Base-by-base conservation (phyloP, 495 filamentous ascomycete genomes). In the Neurospora sp. region DNA sequence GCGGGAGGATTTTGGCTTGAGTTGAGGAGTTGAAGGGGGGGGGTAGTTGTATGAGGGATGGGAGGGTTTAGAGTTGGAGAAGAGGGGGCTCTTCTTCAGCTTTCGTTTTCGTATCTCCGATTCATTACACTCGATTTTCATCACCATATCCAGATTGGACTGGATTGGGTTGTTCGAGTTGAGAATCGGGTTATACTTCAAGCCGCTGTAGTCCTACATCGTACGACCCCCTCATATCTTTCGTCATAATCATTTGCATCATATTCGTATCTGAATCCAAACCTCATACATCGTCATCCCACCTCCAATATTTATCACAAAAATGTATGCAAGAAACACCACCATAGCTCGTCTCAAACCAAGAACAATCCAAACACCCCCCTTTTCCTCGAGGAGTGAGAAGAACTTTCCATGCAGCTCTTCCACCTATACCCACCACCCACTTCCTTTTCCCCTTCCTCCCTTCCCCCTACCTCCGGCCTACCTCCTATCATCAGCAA, bases 401-500 rank as follows among this genome's bases (percentile, higher is more conserved):
- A 10, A 37, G 7, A 7, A 37, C 38, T 11, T 39, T 39, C 9
- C 38, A 9, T 10, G 24, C 24, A 28, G 24, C 24, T 8, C 37
- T 3, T 9, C 0, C 38, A 39, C 38, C 38, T 4, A 34, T 2
- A 7, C 39, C 15, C 0, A 4, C 15, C 40, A 8, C 5, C 40
- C 15, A 19, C 5, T 5, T 42, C 5, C 39, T 19, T 48, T 21
- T 3, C 24, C 11, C 21, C 21, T 10, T 4, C 10, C 21, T 6
- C 24, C 21, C 48, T 2, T 45, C 7, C 40, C 43, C 19, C 40
- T 48, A 21, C 19, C 43, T 48, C 9, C 43, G 19, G 7, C 19
- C 45, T 62, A 62, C 28, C 76, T 70, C 37, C 72, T 48, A 71
- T 80, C 78, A 45, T 78, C 77, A 0, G 87, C 86, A 83, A 93